Conservation (phyloP, 495 filamentous ascomycete species). For the Tirmania nivea region DNA sequence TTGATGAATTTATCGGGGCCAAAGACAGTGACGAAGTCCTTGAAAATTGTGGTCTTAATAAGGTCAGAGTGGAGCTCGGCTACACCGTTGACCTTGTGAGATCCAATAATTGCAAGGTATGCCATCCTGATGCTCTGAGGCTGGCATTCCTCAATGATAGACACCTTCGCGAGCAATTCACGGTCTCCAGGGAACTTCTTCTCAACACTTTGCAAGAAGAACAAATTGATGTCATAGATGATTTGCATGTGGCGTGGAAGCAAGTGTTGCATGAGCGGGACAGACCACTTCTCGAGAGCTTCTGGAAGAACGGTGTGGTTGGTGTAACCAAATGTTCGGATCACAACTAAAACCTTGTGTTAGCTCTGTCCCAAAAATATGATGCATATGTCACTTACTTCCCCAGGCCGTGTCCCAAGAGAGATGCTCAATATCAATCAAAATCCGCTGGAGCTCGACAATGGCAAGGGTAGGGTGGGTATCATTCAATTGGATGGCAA, state of each 20-base stretch:
- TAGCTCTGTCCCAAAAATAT: background rate
- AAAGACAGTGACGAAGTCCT: constrained; percentile 86
- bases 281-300: constrained; percentile 96
- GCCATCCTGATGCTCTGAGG: constrained; percentile 99
- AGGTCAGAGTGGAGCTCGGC: constrained; percentile 93
- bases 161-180: constrained; percentile 63
- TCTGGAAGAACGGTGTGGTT: constrained; percentile 97
- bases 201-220: constrained; percentile 78
- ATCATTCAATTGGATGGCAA: constrained; percentile 95
- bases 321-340: constrained; percentile 72
- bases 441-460: constrained; percentile 80
- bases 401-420: constrained; percentile 88
- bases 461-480: constrained; percentile 93
- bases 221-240: constrained; percentile 95
- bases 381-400: constrained; percentile 36
- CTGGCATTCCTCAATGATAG: constrained; percentile 89
- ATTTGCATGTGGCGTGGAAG: constrained; percentile 90
- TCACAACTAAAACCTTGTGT: constrained; percentile 19
- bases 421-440: constrained; percentile 72
- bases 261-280: constrained; percentile 73
- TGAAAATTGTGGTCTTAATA: constrained; percentile 97
- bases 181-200: constrained; percentile 72
- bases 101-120: constrained; percentile 80
- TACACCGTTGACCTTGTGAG: constrained; percentile 97
- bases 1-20: constrained; percentile 95